A percentile compares a stretch with the other conserved stretches of the same genome.
Conservation (phyloP, 768 basidiomycete genomes). For the Agaricus blazei region DNA sequence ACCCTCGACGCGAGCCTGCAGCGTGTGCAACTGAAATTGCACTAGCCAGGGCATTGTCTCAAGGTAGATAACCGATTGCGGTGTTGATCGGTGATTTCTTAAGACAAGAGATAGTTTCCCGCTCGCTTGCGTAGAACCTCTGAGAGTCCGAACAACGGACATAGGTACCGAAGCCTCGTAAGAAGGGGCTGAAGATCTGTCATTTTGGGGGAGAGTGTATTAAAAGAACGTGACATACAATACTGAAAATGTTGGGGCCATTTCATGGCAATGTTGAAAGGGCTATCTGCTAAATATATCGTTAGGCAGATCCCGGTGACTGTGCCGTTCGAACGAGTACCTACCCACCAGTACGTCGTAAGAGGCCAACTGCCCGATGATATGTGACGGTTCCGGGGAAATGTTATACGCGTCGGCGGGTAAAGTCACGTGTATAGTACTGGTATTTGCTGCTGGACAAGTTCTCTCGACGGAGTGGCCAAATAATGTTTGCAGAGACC, state of each 20-base stretch:
- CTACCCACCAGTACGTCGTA: conserved; percentile 48
- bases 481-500: conserved; percentile 68
- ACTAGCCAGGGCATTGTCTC: conserved; percentile 95
- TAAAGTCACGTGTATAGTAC: conserved; percentile 44
- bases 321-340: neutral
- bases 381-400: conserved; percentile 43
- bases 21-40: conserved; percentile 81
- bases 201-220: neutral
- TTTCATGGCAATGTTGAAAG: conserved; percentile 51
- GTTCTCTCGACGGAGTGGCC: conserved; percentile 53
- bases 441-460: conserved; percentile 69
- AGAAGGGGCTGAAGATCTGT: neutral
- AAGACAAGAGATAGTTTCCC: conserved; percentile 69
- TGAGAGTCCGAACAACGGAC: conserved; percentile 64
- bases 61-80: conserved; percentile 59
- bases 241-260: conserved; percentile 61
- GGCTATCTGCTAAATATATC: conserved; percentile 28
- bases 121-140: conserved; percentile 69
- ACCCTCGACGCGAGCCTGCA: conserved; percentile 48
- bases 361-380: conserved; percentile 29
- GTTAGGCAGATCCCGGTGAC: neutral
- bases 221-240: conserved; percentile 34
- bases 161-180: conserved; percentile 40
- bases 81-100: conserved; percentile 46
- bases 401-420: conserved; percentile 44